Evolutionary conservation across 768 basidiomycete species (phyloP).

Genomic region (Antrodiella citrinella): DNA sequence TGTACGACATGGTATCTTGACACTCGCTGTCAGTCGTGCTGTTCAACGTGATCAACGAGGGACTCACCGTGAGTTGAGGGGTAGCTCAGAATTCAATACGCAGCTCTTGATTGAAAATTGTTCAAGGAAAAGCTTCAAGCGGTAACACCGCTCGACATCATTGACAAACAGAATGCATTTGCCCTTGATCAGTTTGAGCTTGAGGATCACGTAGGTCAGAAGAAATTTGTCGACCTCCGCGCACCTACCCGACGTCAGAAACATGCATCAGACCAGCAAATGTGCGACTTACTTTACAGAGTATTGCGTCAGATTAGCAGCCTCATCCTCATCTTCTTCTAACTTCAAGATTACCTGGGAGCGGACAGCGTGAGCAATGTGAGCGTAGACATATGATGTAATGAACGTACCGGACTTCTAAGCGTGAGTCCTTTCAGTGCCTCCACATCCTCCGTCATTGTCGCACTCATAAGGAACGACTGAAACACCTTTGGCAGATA

Average conservation of each 20-base stretch:
- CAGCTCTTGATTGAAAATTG: constrained; percentile 96
- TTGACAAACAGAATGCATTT: constrained; percentile 98
- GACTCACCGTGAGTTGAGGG: constrained; percentile 78
- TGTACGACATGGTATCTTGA: constrained; percentile 91
- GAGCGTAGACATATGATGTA: no score
- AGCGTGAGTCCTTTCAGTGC: constrained; percentile 81
- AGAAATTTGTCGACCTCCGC: constrained; percentile 97
- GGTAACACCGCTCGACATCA: constrained; percentile 89
- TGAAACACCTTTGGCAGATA: constrained; percentile 79
- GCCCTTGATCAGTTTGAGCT: constrained; percentile 90
- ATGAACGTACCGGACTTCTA: constrained; percentile 67
- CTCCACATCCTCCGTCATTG: constrained; percentile 94
- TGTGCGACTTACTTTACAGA: constrained; percentile 51
- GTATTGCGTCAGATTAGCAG: constrained; percentile 77
- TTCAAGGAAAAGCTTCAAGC: constrained; percentile 95
- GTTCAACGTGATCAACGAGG: neutral
- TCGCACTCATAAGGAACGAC: constrained; percentile 95
- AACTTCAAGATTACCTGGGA: constrained; percentile 79
- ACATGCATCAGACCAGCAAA: neutral
- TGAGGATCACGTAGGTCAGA: constrained; percentile 91
- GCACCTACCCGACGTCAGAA: constrained; percentile 38
- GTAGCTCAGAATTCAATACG: constrained; percentile 92
- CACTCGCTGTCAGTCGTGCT: no score
- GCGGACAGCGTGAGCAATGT: no score
- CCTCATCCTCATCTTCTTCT: constrained; percentile 82